Base-by-base conservation (phyloP, 768 basidiomycete species). In the Russula sp. region DNA sequence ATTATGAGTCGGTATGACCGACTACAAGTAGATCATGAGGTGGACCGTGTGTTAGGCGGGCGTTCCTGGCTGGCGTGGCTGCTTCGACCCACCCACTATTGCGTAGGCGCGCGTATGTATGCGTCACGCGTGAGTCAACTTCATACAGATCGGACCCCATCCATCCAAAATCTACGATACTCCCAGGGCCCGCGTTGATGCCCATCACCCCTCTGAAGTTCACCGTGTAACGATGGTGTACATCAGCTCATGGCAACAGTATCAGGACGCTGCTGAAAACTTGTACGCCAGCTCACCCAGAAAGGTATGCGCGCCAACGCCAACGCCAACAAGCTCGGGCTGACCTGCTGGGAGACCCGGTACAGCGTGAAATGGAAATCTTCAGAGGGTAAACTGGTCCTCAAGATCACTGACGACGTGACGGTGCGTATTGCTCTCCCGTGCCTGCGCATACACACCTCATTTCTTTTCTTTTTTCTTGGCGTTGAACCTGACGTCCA, bases 301-400 rank as follows among this genome's bases (percentile, higher is more conserved):
- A 68, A 84, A 82, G 66, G 94, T 94, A 68, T 61, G 85, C 75
- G 31, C 62, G 18, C 27, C n/a, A n/a, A 1, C 44, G 32, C 51
- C 45, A 63, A 50, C 42, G 22, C 16, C 44, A 52, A 40, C 11
- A 27, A 34, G 8, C 16, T n/a, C 49, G 47, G 49, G 47, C 59
- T 39, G 55, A 48, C 18, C 18, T n/a, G 5, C 35, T 50, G 22
- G 57, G 71, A 98, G 96, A 83, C 90, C 27, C 84, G 96, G 47
- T 97, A 96, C 72, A 87, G 84, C 74, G 85, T 96, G 70, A 96
- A 97, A 80, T 98, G 94, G 91, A 85, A 82, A 70, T 80, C 88
- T 35, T 84, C 84, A 5, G 87, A 92, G 70, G 91, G 91, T 20
- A 87, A 91, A 71, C 84, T 98, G 20, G 89, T 96, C 52, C 79